Base-by-base conservation (phyloP, 2,329 filamentous ascomycete genomes). In the Exophiala lecanii-corni region DNA sequence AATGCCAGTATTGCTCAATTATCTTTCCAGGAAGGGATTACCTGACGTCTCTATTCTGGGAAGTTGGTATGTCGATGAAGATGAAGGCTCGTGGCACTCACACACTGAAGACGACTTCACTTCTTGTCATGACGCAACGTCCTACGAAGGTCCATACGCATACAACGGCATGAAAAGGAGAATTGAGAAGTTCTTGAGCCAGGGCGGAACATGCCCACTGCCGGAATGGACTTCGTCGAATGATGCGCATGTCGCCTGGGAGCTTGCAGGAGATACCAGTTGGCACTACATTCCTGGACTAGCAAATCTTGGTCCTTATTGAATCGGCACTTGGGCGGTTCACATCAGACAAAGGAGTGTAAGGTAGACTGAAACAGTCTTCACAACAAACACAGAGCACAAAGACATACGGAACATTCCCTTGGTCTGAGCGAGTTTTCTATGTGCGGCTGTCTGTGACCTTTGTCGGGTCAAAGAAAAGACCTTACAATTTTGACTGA, bases 111-210 rank as follows among this genome's bases (percentile, higher is more conserved):
- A 43, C 5, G 44, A 50, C 31, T 50, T 47, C 36, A 46, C 39
- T 3, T 28, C 9, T 18, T 51, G 49, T 33, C 23, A 21, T 36
- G 46, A 36, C 6, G 44, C 47, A 7, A 50, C 37, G 5, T 44
- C 35, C 5, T 53, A 49, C 23, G 50, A 53, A 41, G 50, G 50
- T 4, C 50, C 50, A 6, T 53, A 49, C 31, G 39, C 41, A 3
- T 30, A 16, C 4, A 35, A 25, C 12, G 50, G 50, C 3, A 32
- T 50, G 21, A 40, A 33, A 13, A 43, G 17, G 6, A 41, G 33
- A 19, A 34, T 53, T 23, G 41, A 51, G 20, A 18, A 40, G 5
- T 53, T 46, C 39, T 39, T 53, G 16, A 33, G 39, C 7, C 45
- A 41, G 6, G 39, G 25, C 13, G 35, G 38, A 20, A 21, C 41